Evolutionary conservation across 768 basidiomycete genomes (phyloP), one percentile per base, ranked within the genome.

Genomic region (Trametes coccinea): DNA sequence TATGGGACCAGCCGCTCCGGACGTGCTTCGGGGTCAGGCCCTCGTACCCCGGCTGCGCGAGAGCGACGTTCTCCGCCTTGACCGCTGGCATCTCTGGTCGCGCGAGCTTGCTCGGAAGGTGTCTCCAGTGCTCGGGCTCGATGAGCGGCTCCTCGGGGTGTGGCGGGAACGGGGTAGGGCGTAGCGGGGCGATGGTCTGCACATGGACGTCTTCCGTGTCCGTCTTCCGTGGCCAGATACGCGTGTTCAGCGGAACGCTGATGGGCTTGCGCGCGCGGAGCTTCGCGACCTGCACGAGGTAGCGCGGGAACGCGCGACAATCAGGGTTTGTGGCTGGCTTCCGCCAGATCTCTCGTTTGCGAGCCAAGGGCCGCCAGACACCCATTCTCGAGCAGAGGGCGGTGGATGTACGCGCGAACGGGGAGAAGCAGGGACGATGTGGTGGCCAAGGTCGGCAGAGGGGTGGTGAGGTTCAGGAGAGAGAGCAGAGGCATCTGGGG

Each of bases 251-350:
- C 5, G 57, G 49, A n/a, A 51, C 34, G 8, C 41, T 51, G 40
- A 59, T 44, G 7, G 48, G 37, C 41, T 34, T 59, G 5, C 57
- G 57, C 31, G 57, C n/a, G 13, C 57, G 49, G 10, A 44, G 49
- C 57, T 51, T 51, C 49, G 49, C 49, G 49, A 22, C 49, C 48
- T 33, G 49, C 57, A 59, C 43, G 57, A 59, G 57, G 49, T 49
- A 41, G 33, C 49, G 57, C n/a, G 56, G 14, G 22, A 57, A 49
- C 22, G 56, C 49, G 41, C 29, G 9, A 33, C 49, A 44, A 51
- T 44, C 57, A 45, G 4, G 41, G 40, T 52, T 59, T 44, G 30
- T 34, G 22, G 22, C 22, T 17, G 41, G 57, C 40, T 30, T 17
- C 7, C 22, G 29, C 31, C 30, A 16, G 14, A 34, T 34, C 1